Conservation (phyloP, 108 stramenopile genomes). For the Discostella pseudostelligera region DNA sequence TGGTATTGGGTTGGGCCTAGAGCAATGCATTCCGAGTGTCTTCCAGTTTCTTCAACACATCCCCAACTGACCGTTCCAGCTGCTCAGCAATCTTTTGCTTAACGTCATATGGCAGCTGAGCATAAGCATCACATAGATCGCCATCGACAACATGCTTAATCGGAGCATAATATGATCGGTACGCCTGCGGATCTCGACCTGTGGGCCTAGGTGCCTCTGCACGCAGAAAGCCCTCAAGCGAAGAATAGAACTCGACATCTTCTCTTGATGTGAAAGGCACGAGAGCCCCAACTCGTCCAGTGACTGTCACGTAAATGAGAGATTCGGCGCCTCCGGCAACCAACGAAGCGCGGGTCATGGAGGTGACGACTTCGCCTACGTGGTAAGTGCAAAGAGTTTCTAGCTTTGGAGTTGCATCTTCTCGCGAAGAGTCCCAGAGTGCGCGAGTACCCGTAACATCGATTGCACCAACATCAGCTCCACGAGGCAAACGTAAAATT, state of each 20-base stretch:
- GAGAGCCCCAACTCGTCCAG: constrained; percentile 91
- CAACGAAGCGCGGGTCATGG: constrained; percentile 86
- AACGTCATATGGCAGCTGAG: constrained; percentile 63
- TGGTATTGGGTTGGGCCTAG: too few relatives aligned
- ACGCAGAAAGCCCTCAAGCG: constrained; percentile 89
- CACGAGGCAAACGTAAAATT: constrained; percentile 84
- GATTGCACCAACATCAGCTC: constrained; percentile 69
- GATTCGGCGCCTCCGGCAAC: constrained; percentile 89
- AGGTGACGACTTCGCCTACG: constrained; percentile 93
- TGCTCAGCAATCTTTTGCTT: constrained; percentile 86
- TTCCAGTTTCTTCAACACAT: constrained; percentile 95
- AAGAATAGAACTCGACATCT: constrained; percentile 93
- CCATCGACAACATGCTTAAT: constrained; percentile 94
- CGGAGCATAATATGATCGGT: constrained; percentile 93
- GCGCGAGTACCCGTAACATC: constrained; percentile 76
- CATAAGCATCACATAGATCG: constrained; percentile 93
- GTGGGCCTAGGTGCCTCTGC: constrained; percentile 75
- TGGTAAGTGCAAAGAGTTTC: constrained; percentile 84
- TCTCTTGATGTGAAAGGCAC: constrained; percentile 91
- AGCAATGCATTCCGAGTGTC: constrained; percentile 75
- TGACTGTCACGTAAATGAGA: constrained; percentile 90
- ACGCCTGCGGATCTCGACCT: constrained; percentile 92
- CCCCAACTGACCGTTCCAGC: constrained; percentile 89
- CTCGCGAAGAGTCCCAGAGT: constrained; percentile 69
- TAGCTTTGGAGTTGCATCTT: constrained; percentile 78